Percentiles rank a stretch among this genome's conserved stretches.
Conservation (phyloP, 805 yeast genomes). For the Yarrowia divulgata region DNA sequence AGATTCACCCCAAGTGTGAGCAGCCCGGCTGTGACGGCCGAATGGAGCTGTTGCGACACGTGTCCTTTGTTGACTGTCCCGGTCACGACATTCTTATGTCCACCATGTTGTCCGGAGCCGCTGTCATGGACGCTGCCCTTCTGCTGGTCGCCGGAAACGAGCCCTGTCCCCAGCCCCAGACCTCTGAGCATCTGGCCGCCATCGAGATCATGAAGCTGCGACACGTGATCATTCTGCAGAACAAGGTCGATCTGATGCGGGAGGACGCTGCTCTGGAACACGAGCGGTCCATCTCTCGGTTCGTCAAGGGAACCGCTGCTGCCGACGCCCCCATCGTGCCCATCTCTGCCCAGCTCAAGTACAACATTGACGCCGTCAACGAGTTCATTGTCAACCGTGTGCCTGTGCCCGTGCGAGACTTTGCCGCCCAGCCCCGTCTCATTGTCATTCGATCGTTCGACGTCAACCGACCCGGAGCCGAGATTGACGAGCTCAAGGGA, state of each 20-base stretch:
- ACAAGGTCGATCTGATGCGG: constrained; percentile 98
- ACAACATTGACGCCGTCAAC: constrained; percentile 98
- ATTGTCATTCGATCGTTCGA: constrained; percentile 98
- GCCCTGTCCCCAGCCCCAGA: constrained; percentile 99
- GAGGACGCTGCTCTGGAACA: constrained; percentile 97
- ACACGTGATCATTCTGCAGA: constrained; percentile 94
- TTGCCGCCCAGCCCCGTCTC: constrained; percentile 89
- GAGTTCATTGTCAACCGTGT: constrained; percentile 93
- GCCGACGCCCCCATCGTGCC: constrained; percentile 99
- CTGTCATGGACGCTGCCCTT: constrained; percentile 99
- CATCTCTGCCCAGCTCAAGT: constrained; percentile 97
- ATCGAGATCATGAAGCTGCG: constrained; percentile 98
- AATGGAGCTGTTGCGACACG: constrained; percentile 91
- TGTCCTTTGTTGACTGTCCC: constrained; percentile 98
- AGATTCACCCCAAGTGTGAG: constrained; percentile 90
- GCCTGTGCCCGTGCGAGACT: constrained; percentile 97
- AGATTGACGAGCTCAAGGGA: constrained; percentile 94
- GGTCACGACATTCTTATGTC: constrained; percentile 99
- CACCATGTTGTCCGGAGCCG: constrained; percentile 99
- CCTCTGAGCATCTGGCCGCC: constrained; percentile 99
- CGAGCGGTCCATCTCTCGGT: constrained; percentile 87
- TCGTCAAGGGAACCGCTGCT: constrained; percentile 97
- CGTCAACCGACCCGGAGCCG: constrained; percentile 98
- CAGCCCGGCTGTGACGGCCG: constrained; percentile 89
- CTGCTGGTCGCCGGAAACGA: constrained; percentile 97